Base-by-base conservation (phyloP, 805 yeast genomes). In the Saturnispora serradocipensis region DNA sequence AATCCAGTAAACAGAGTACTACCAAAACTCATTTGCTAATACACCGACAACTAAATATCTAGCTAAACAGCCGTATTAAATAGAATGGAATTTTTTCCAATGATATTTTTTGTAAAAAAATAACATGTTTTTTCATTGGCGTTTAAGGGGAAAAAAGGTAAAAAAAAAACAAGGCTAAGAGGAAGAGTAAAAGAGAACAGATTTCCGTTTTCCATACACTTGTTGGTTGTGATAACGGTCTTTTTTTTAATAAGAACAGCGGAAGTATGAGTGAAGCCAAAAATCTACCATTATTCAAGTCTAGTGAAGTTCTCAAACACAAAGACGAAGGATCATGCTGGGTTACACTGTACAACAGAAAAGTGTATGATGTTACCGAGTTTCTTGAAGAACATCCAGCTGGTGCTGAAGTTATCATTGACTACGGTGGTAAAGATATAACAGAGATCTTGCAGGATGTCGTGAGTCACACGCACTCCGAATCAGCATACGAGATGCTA, bases 401-500 rank as follows among this genome's bases (percentile, higher is more conserved):
- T 30, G 88, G 88, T 25, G 72, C 69, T 5, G 84, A 80, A 52
- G 56, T 80, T n/a, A 73, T 82, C 46, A 53, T 76, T 50, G 80
- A 77, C 3, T 76, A 76, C 57, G 82, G 79, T 36, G 88, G 85
- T 22, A 72, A 75, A 57, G 85, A 80, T 56, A 65, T 78, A 49
- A 87, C 97, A 9, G 79, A 78, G 49, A 81, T 88, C 46, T 77
- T 91, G 76, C 81, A 83, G 7, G 96, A 90, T 62, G 69, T 71
- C 15, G 66, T 65, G 5, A 73, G 83, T 36, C 97, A 90, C 65
- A 80, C 77, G 48, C 97, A 91, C 68, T 82, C 93, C 2, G 95
- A 88, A 59, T 69, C 84, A 36, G 93, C 97, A 2, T 89, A 89
- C 65, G 96, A 88, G 56, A 85, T 91, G 75, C 70, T 91, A 58